Evolutionary conservation across 2,329 filamentous ascomycete species (phyloP).

Genomic region (Botryotinia convoluta): DNA sequence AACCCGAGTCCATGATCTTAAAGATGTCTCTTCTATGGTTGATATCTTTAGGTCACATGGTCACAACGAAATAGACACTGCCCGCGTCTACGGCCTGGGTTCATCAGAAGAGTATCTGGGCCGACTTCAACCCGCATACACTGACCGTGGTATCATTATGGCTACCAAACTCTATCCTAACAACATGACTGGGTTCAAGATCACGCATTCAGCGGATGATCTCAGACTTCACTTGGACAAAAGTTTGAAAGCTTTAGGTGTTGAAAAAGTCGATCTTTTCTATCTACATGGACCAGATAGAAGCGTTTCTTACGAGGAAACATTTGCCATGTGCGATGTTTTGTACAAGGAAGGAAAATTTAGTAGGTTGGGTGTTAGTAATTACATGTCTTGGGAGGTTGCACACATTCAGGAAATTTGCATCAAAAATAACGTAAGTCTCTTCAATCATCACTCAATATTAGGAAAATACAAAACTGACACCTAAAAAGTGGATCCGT

Average conservation of each 20-base stretch:
- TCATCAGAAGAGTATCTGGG: conserved; percentile 63
- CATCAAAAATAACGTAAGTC: conserved; percentile 31
- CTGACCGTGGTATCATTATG: conserved; percentile 58
- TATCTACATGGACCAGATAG: conserved; percentile 37
- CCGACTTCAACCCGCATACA: conserved; percentile 52
- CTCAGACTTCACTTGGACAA: conserved; percentile 50
- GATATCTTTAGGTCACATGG: conserved; percentile 64
- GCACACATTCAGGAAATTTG: conserved; percentile 38
- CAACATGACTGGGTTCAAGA: neutral
- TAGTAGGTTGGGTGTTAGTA: conserved; percentile 55
- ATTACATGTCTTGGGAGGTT: conserved; percentile 49
- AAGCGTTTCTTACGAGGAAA: conserved; percentile 34
- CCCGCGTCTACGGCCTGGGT: conserved; percentile 61
- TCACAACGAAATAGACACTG: conserved; percentile 69
- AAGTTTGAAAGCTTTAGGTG: conserved; percentile 52
- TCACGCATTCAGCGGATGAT: conserved; percentile 48
- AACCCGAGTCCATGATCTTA: conserved; percentile 34
- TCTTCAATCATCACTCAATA: too few species aligned
- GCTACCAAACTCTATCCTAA: conserved; percentile 53
- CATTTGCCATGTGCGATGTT: conserved; percentile 34
- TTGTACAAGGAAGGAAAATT: conserved; percentile 40
- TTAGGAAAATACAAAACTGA: neutral
- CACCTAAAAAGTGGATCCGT: conserved; percentile 30
- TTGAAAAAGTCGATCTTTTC: conserved; percentile 43
- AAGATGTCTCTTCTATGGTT: conserved; percentile 59